Evolutionary conservation across 116 monocot genomes (phyloP).

Genomic region (Iris pallida): DNA sequence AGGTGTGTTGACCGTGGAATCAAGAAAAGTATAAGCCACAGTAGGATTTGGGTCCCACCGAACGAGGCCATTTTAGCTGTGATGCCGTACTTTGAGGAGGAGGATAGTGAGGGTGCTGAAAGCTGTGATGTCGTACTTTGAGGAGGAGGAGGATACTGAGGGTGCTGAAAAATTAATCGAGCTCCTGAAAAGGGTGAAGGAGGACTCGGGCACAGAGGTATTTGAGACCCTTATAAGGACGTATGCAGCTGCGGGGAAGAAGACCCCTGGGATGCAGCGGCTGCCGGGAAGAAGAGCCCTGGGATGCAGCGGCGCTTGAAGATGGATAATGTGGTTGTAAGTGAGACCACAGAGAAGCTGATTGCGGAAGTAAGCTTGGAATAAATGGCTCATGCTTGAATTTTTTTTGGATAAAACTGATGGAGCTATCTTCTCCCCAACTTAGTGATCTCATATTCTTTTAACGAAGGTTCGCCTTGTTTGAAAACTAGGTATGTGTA

Average conservation of each 20-base stretch:
- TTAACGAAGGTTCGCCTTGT: background rate
- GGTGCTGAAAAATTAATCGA: slow-evolving; percentile 69
- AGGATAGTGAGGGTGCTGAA: slow-evolving; percentile 63
- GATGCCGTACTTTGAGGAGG: slow-evolving; percentile 61
- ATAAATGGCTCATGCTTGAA: slow-evolving; percentile 1
- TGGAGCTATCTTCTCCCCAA: background rate
- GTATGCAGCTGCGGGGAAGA: slow-evolving; percentile 59
- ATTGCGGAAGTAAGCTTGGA: slow-evolving; percentile 45
- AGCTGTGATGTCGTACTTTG: slow-evolving; percentile 66
- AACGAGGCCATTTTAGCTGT: slow-evolving; percentile 29
- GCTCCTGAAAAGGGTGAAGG: slow-evolving; percentile 39
- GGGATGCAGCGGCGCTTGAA: slow-evolving; percentile 69
- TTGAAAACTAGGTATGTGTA: background rate
- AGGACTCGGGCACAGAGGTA: slow-evolving; percentile 34
- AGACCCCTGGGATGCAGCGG: slow-evolving; percentile 54
- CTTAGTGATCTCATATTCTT: background rate
- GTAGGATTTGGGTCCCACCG: slow-evolving; percentile 67
- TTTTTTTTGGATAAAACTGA: background rate
- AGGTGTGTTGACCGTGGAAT: slow-evolving; percentile 64
- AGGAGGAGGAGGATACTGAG: slow-evolving; percentile 46
- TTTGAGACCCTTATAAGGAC: slow-evolving; percentile 63
- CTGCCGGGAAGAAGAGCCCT: slow-evolving; percentile 52
- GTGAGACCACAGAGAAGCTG: slow-evolving; percentile 51
- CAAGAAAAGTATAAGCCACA: slow-evolving; percentile 50
- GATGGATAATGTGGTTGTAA: slow-evolving; percentile 67